Percentiles rank a stretch among this genome's conserved stretches.
Conservation (phyloP, 176 grass and related monocot species). For the Eragrostis nindensis region DNA sequence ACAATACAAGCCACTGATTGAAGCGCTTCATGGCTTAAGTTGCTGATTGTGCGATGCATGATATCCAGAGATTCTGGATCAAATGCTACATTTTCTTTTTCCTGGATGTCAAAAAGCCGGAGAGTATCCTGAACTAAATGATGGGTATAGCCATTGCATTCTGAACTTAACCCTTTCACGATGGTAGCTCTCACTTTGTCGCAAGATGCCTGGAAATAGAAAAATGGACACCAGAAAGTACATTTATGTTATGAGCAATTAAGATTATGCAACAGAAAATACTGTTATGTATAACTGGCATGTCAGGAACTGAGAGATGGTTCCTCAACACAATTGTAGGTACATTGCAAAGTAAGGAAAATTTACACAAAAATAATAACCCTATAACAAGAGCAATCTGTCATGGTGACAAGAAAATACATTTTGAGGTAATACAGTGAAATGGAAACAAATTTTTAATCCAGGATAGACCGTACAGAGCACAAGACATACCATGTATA, state of each 20-base stretch:
- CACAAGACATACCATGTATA: not conserved
- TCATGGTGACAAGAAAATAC: not conserved
- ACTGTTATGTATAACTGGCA: not conserved
- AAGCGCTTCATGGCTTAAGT: constrained; percentile 45
- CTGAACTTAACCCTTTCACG: not conserved
- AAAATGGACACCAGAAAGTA: not conserved
- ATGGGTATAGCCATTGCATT: constrained; percentile 4
- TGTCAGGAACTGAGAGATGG: not conserved
- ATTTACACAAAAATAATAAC: not conserved
- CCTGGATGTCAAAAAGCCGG: constrained; percentile 29
- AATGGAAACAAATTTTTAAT: constrained; percentile 16
- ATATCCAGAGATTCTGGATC: constrained; percentile 25
- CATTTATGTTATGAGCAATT: not conserved
- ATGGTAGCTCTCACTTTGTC: constrained; percentile 32
- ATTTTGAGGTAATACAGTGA: not conserved
- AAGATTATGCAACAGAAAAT: not conserved
- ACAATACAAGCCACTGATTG: constrained; percentile 32
- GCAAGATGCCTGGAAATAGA: constrained; percentile 33
- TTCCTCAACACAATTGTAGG: not conserved
- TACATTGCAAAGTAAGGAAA: constrained; percentile 5
- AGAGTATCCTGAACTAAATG: constrained; percentile 43
- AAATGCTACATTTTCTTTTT: not conserved
- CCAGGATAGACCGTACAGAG: not conserved
- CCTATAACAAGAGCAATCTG: not conserved
- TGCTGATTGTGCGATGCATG: constrained; percentile 31